phyloP scores from a whole-genome alignment of 2,329 filamentous ascomycete genomes.

The Trematosphaeria pertusa region DNA sequence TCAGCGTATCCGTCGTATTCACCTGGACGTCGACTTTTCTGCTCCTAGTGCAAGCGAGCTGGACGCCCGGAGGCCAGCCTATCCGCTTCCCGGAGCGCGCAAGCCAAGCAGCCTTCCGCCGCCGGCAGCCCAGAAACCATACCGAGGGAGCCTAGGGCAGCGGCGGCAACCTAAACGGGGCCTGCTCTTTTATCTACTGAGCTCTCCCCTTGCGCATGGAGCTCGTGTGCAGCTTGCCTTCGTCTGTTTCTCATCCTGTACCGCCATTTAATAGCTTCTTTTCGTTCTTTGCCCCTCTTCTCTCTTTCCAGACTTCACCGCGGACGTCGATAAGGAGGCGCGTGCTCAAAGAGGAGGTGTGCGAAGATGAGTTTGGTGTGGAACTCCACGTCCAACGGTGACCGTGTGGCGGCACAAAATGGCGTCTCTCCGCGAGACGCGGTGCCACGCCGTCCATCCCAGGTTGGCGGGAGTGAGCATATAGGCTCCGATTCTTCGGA shows the following conservation, averaged over 20 bases:
- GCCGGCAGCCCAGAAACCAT: slow-evolving; percentile 21
- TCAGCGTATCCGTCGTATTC: neutral
- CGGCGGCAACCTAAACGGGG: neutral
- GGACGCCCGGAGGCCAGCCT: slow-evolving; percentile 25
- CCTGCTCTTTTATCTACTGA: slow-evolving; percentile 25
- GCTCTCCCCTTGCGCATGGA: slow-evolving; percentile 18
- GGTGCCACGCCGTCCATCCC: slow-evolving; percentile 27
- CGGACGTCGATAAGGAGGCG: too few species aligned
- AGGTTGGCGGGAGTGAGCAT: slow-evolving; percentile 20
- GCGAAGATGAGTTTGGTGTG: slow-evolving; percentile 51
- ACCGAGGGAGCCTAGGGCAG: slow-evolving; percentile 17
- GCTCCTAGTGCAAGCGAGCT: too few species aligned
- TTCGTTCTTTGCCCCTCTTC: neutral
- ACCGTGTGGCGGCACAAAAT: slow-evolving; percentile 46
- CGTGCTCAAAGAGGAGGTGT: too few species aligned
- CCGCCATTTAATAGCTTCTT: neutral
- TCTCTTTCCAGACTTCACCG: slow-evolving; percentile 6
- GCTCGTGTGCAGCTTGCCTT: neutral
- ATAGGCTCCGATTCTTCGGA: slow-evolving; percentile 33
- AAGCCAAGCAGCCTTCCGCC: slow-evolving; percentile 25
- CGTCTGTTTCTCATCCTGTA: slow-evolving; percentile 12
- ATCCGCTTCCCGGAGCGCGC: slow-evolving; percentile 31
- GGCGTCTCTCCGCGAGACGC: slow-evolving; percentile 44
- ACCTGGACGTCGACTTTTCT: neutral
- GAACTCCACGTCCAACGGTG: slow-evolving; percentile 53